phyloP scores from a whole-genome alignment of 2,329 filamentous ascomycete genomes.

The Triangularia setosa region DNA sequence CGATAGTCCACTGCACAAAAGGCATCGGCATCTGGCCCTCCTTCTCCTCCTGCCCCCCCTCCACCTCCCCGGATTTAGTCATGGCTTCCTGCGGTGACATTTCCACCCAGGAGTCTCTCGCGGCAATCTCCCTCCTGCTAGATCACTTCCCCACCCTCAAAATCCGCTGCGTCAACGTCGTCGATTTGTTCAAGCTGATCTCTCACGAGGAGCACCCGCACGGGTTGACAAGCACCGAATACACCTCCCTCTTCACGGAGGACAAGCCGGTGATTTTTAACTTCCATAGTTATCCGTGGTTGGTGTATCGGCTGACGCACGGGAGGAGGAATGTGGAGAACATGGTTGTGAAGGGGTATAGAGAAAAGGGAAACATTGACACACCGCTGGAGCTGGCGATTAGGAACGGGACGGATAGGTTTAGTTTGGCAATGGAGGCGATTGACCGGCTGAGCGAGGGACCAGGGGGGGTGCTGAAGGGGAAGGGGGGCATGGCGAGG shows the following conservation, averaged over 20 bases:
- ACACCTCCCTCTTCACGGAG: conserved; percentile 65
- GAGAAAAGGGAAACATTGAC: conserved; percentile 81
- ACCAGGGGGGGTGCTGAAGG: conserved; percentile 58
- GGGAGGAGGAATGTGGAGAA: conserved; percentile 61
- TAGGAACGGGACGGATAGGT: conserved; percentile 72
- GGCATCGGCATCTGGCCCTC: conserved; percentile 75
- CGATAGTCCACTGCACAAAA: conserved; percentile 72
- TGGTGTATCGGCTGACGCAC: conserved; percentile 73
- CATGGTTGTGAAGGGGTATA: conserved; percentile 74
- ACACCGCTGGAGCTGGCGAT: conserved; percentile 76
- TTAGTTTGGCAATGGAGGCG: conserved; percentile 71
- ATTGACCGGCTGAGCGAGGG: conserved; percentile 63
- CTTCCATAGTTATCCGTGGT: conserved; percentile 80
- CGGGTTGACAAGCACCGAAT: conserved; percentile 64
- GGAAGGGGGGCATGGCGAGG: conserved; percentile 54
- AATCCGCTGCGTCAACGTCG: conserved; percentile 74
- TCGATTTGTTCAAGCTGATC: conserved; percentile 78
- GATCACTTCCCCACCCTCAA: conserved; percentile 67
- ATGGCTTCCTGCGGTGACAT: conserved; percentile 76
- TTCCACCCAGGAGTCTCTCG: conserved; percentile 68
- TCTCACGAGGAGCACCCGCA: conserved; percentile 67
- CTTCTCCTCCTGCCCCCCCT: conserved; percentile 65
- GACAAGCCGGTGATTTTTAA: conserved; percentile 75
- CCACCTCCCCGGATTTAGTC: conserved; percentile 66
- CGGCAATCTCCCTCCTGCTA: conserved; percentile 70